Evolutionary conservation across 176 grass and related monocot genomes (phyloP).

Genomic region (Saccharum officinarum): DNA sequence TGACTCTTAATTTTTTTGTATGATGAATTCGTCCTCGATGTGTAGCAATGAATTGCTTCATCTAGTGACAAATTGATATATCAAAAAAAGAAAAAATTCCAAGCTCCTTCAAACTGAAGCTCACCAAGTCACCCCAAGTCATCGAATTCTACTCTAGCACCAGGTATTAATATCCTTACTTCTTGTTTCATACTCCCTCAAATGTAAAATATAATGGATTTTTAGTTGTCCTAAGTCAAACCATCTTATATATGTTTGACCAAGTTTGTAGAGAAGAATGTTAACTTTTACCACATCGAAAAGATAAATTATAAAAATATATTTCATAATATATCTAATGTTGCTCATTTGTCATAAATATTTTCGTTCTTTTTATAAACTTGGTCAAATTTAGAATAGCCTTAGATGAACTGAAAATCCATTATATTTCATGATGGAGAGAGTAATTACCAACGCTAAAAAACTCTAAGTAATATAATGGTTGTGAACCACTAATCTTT

Average conservation of each 20-base stretch:
- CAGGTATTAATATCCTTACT: not conserved
- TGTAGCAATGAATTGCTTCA: not conserved
- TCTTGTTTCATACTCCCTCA: not conserved
- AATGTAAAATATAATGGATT: not conserved
- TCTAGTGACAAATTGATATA: not conserved
- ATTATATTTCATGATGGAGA: not conserved
- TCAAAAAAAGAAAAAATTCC: not conserved
- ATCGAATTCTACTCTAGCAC: not conserved
- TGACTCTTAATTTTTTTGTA: not conserved
- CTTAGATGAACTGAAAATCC: not conserved
- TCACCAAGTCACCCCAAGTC: not conserved
- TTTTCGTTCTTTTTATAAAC: not conserved
- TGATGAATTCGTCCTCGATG: not conserved
- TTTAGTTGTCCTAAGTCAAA: not conserved
- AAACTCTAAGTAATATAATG: not conserved
- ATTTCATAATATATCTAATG: too few relatives aligned
- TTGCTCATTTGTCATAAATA: not conserved
- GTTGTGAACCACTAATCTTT: too few relatives aligned
- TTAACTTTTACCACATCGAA: not conserved
- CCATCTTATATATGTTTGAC: too few relatives aligned
- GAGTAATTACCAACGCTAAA: not conserved
- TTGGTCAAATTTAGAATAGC: not conserved
- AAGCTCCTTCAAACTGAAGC: not conserved
- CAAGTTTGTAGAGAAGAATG: too few relatives aligned
- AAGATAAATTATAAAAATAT: not conserved